Evolutionary conservation across 495 filamentous ascomycete genomes (phyloP), one percentile per base, ranked within the genome.

Genomic region (Xeromyces bisporus): DNA sequence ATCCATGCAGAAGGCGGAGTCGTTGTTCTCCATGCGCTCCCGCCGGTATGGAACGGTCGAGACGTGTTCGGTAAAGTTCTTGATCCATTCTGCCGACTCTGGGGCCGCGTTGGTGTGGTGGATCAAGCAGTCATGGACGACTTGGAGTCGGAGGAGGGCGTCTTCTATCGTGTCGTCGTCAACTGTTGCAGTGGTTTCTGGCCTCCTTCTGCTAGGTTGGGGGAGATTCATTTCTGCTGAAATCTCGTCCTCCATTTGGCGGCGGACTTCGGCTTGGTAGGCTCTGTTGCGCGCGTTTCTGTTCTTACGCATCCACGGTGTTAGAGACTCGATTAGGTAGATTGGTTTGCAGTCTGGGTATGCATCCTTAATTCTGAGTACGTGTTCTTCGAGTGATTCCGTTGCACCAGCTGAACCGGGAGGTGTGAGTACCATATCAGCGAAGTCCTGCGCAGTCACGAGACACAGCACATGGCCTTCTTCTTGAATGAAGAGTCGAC

Each of bases 1-100:
- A 23, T 84, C 82, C 73, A 87, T 84, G 53, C 82, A 87, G 56
- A 89, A 89, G 2, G 70, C 66, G 5, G 75, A 71, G 18, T 67
- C 60, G 20, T 63, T 55, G 1, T 41, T 44, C 12, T 49, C 43
- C 53, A 65, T 60, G 12, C 54, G 54, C 36, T 68, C 52, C 4
- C 44, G 53, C 8, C 64, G 68, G 43, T 87, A 87, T 0, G 79
- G 80, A 17, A 79, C 72, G 0, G 74, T 79, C 23, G 74, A 75
- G 38, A 92, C 73, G 37, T 89, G 75, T 42, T 84, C 73, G 1
- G 82, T 89, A 48, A 89, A 87, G 23, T 69, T 66, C 23, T 68
- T 66, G 17, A 89, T 71, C 80, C 79, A 84, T 43, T 77, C 66
- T 2, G 80, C 77, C 0, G 79, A 80, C 35, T 86, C 77, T 0